Base-by-base conservation (phyloP, 2,329 filamentous ascomycete species). In the Pseudovirgaria hyperparasitica region DNA sequence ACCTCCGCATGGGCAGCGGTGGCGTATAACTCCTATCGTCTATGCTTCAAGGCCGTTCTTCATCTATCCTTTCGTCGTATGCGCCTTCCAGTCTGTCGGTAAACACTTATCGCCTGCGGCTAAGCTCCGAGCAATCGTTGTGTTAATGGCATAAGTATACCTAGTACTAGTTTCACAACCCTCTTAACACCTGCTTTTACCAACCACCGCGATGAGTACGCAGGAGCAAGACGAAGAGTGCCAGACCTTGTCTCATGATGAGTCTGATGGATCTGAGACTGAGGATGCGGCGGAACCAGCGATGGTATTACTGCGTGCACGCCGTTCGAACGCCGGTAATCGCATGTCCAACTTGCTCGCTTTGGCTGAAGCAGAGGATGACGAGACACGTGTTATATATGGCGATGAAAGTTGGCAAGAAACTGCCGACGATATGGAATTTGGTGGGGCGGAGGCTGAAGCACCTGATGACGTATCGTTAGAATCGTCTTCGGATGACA, bases 401-500 rank as follows among this genome's bases (percentile, higher is more conserved):
- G 25, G 12, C 32, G 50, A 45, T n/a, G 50, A 54, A 22, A 50
- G 78, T 35, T 77, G 86, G 54, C 74, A 72, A 28, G 78, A 85
- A 42, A 71, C 66, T 5, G 76, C 67, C 16, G 65, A 67, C 31
- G 61, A 72, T 9, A 63, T 65, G 16, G 63, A 69, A 22, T 57
- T 65, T 32, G 51, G 53, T 9, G 55, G 63, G 34, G 65, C 66
- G 16, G 56, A 62, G 16, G 60, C 57, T 7, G 70, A 76, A 19
- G 66, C 70, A 23, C 62, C 69, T 31, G 55, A 61, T 2, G 87
- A 94, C 47, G 75, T 82, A 39, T 76, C 82, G 24, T 77, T 94
- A 62, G 84, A 92, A 43, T 86, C 50, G 21, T 53, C 80, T 9
- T 92, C 82, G 0, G 79, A 85, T 24, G 82, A 90, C 25, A 82